Evolutionary conservation across 257 asterid species (phyloP).

Genomic region (Solanum lycopersicoides): DNA sequence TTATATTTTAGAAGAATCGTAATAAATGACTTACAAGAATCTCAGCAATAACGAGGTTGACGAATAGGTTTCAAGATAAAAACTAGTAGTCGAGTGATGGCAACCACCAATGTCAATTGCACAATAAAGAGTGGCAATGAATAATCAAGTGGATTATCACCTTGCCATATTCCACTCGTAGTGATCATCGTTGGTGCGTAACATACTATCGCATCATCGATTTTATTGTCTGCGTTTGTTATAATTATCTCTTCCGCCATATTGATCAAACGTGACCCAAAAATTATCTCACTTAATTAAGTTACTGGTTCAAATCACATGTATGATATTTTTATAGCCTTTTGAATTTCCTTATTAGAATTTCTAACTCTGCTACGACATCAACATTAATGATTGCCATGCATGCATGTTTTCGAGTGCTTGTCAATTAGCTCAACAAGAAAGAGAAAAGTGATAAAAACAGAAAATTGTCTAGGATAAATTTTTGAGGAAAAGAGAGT

Average conservation of each 20-base stretch:
- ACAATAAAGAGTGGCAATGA: constrained; percentile 82
- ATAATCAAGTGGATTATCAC: constrained; percentile 90
- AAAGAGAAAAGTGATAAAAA: background rate
- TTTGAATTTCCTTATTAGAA: background rate
- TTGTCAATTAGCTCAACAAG: background rate
- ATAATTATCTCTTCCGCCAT: constrained; percentile 17
- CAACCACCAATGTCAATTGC: constrained; percentile 67
- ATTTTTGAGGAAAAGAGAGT: background rate
- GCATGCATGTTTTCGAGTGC: background rate
- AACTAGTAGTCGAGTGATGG: constrained; percentile 65
- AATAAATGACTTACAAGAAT: constrained; percentile 51
- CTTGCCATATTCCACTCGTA: constrained; percentile 89
- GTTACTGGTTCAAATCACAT: background rate
- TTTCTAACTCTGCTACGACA: background rate
- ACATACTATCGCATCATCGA: constrained; percentile 58
- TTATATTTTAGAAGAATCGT: background rate
- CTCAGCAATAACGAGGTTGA: constrained; percentile 92
- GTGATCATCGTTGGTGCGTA: constrained; percentile 94
- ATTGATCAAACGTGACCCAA: background rate
- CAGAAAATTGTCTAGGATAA: background rate
- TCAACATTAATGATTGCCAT: background rate
- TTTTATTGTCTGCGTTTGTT: constrained; percentile 1
- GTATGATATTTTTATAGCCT: rapidly evolving
- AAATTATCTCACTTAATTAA: background rate
- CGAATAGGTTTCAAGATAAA: constrained; percentile 72